Conservation (phyloP, 2,329 filamentous ascomycete species). For the Venturia pyrina region DNA sequence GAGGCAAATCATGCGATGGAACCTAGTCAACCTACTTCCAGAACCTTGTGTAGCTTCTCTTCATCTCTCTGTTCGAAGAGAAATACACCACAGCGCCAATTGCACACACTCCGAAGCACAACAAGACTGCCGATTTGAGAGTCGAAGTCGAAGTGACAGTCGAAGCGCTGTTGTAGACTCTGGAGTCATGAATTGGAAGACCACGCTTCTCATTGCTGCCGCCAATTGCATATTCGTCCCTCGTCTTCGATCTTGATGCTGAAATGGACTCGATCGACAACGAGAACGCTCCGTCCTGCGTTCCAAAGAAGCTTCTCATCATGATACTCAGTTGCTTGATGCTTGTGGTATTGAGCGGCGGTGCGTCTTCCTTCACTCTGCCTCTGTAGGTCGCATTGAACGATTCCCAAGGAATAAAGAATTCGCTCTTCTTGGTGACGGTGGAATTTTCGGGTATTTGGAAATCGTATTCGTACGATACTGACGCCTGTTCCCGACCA, state of each 20-base stretch:
- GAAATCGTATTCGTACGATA: conserved; percentile 70
- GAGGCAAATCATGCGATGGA: background rate
- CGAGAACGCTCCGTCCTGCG: conserved; percentile 59
- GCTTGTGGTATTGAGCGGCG: conserved; percentile 46
- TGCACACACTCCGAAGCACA: background rate
- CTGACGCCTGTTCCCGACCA: conserved; percentile 59
- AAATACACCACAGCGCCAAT: background rate
- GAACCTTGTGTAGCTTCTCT: background rate
- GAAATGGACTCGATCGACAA: conserved; percentile 47
- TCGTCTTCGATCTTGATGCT: conserved; percentile 25
- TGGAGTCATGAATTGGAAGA: background rate
- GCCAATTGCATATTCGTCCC: background rate
- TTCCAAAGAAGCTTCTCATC: conserved; percentile 77
- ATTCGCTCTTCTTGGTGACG: conserved; percentile 18
- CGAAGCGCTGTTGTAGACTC: background rate
- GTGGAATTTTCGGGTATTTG: conserved; percentile 21
- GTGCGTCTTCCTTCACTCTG: conserved; percentile 49
- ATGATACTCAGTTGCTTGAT: conserved; percentile 65
- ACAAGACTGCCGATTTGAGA: background rate
- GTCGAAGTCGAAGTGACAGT: too few species aligned
- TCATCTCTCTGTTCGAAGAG: background rate
- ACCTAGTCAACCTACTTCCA: background rate
- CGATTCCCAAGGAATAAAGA: conserved; percentile 53
- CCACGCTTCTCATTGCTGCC: background rate
- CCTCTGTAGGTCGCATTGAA: conserved; percentile 68